Evolutionary conservation across 2,329 filamentous ascomycete genomes (phyloP).

Genomic region (Aspergillus sp.): DNA sequence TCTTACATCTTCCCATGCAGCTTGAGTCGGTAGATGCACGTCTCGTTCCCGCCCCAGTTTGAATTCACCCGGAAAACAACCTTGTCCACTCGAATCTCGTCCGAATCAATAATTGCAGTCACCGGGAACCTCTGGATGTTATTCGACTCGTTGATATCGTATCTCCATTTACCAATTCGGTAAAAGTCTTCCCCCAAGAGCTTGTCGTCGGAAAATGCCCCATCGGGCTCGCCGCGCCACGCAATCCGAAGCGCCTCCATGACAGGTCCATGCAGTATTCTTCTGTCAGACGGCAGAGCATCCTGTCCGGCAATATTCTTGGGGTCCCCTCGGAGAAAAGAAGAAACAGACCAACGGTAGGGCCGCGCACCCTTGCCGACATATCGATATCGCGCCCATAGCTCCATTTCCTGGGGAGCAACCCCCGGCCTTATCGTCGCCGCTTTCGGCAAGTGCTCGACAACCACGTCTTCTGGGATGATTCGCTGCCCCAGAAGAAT

Average conservation of each 20-base stretch:
- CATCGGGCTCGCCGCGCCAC: slow-evolving; percentile 30
- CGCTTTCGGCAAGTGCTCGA: slow-evolving; percentile 68
- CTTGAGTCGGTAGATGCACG: slow-evolving; percentile 48
- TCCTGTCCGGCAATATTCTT: slow-evolving; percentile 9
- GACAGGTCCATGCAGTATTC: slow-evolving; percentile 30
- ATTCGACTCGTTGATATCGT: slow-evolving; percentile 34
- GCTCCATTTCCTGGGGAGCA: slow-evolving; percentile 68
- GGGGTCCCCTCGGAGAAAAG: neutral
- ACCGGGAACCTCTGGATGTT: slow-evolving; percentile 42
- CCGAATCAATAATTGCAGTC: slow-evolving; percentile 38
- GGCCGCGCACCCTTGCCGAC: neutral
- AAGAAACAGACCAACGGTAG: neutral
- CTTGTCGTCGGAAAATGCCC: slow-evolving; percentile 36
- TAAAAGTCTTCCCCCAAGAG: slow-evolving; percentile 39
- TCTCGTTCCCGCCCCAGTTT: slow-evolving; percentile 46
- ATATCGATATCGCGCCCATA: slow-evolving; percentile 59
- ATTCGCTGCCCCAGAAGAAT: slow-evolving; percentile 48
- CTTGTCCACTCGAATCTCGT: slow-evolving; percentile 35
- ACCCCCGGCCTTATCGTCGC: slow-evolving; percentile 60
- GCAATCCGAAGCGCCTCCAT: slow-evolving; percentile 31
- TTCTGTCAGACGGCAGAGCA: slow-evolving; percentile 5
- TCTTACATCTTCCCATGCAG: slow-evolving; percentile 39
- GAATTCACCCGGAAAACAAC: slow-evolving; percentile 43
- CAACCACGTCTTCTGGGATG: slow-evolving; percentile 66
- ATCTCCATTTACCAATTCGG: slow-evolving; percentile 40